These are phyloP conservation scores for Dactylellina sp. DNA, from an alignment of 2,329 filamentous ascomycete genomes.

Conservation along the genomic window DNA sequence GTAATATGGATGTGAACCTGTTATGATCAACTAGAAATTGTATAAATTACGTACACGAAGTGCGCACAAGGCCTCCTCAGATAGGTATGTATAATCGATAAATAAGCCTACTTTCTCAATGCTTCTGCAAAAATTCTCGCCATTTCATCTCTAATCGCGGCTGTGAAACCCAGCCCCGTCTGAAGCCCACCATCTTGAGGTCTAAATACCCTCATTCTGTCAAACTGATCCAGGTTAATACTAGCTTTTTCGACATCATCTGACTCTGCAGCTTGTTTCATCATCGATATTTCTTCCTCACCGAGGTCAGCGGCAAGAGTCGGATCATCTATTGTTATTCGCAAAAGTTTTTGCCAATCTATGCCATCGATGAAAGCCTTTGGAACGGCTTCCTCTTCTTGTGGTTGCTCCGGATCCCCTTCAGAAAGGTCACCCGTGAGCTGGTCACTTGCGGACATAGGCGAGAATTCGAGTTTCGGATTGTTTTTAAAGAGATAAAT, in stretches of 20 bases:
- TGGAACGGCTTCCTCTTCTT: neutral
- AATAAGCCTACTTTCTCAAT: slow-evolving; percentile 10
- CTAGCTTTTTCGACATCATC: neutral
- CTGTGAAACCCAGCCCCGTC: slow-evolving; percentile 6
- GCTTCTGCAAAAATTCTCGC: slow-evolving; percentile 32
- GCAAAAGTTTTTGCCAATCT: neutral
- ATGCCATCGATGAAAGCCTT: neutral
- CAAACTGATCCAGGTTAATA: slow-evolving; percentile 14
- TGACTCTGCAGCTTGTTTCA: no score
- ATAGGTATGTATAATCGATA: neutral
- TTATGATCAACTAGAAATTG: no score
- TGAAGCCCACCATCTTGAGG: slow-evolving; percentile 1
- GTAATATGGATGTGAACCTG: no score
- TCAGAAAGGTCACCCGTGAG: neutral
- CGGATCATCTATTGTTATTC: no score
- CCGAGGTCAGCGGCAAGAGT: no score
- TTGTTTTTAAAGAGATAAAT: slow-evolving; percentile 18
- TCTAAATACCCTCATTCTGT: slow-evolving; percentile 24
- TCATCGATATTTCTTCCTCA: no score
- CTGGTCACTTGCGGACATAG: no score
- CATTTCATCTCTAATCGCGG: slow-evolving; percentile 6
- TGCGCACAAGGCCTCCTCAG: no score
- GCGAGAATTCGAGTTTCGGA: neutral
- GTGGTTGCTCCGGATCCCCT: neutral
- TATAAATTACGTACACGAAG: no score